Evolutionary conservation across 768 basidiomycete genomes (phyloP), one percentile per base, ranked within the genome.

Genomic region (Suillus spraguei): DNA sequence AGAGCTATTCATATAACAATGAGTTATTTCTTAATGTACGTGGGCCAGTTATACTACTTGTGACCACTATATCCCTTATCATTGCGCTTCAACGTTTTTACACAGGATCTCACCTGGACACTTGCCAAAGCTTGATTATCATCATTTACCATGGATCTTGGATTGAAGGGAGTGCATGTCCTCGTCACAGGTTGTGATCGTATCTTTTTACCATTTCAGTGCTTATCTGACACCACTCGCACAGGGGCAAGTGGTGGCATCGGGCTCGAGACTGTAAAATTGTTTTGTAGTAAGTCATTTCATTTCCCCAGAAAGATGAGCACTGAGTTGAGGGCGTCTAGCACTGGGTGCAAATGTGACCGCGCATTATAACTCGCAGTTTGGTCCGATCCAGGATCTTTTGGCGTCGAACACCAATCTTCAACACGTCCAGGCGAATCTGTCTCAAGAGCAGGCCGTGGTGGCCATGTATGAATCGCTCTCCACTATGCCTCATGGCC

Each of bases 191-290:
- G 89, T 87, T 53, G 47, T 28, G 13, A 35, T 24, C 0, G 10
- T 32, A 38, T 36, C 17, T 22, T 5, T 39, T 36, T 17, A 9
- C 22, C 5, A 39, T 56, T 16, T 11, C 9, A 28, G 36, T 28
- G 16, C 38, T 56, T 2, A 56, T 22, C 36, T 39, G 16, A 20
- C 4, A 24, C 22, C 17, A 16, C 22, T 22, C 7, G 9, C 20
- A 56, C 70, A 87, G 91, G 91, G 56, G 89, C 90, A 2, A 90
- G 86, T 67, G 90, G 90, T 4, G 90, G 89, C 1, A 92, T 93
- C 41, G 91, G 91, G 10, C 77, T 90, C 0, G 86, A 84, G 67
- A 89, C 86, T 4, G 79, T 80, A 17, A 78, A 78, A 14, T 69
- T 83, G 0, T 92, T 86, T 70, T 79, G 87, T 38, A 79, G 89